These are phyloP conservation scores for Syzygium syzygioides DNA, from an alignment of 441 rosid species.

Conservation along the genomic window DNA sequence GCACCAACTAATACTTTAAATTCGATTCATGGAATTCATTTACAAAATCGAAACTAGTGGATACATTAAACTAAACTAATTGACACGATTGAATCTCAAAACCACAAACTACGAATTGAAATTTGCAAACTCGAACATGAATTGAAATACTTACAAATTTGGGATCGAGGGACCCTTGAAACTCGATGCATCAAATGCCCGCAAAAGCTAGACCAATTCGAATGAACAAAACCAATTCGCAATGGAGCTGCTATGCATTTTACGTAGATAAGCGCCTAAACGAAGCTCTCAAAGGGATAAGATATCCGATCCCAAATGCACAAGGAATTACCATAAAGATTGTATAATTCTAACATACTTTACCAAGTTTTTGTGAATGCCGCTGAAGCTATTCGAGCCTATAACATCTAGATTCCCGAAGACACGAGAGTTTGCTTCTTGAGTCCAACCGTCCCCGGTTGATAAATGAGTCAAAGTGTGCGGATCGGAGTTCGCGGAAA, in stretches of 20 bases:
- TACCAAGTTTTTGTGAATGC: background rate
- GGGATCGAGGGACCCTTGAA: background rate
- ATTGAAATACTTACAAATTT: background rate
- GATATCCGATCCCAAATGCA: no score
- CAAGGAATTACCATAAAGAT: no score
- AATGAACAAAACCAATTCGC: accelerated
- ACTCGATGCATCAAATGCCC: background rate
- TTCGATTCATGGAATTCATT: background rate
- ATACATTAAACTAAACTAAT: background rate
- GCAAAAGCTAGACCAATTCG: background rate
- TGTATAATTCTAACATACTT: no score
- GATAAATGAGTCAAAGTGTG: background rate
- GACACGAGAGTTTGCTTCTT: background rate
- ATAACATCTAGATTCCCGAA: background rate
- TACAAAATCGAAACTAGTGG: background rate
- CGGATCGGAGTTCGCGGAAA: accelerated
- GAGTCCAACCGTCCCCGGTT: background rate
- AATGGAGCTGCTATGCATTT: background rate
- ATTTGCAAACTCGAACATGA: accelerated
- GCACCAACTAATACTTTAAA: accelerated
- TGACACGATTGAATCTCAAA: accelerated
- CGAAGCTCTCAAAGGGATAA: background rate
- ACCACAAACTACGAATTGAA: accelerated
- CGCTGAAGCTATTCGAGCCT: background rate
- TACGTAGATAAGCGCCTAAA: background rate